Conservation (phyloP, 768 basidiomycete species). For the Russula ochroleuca region DNA sequence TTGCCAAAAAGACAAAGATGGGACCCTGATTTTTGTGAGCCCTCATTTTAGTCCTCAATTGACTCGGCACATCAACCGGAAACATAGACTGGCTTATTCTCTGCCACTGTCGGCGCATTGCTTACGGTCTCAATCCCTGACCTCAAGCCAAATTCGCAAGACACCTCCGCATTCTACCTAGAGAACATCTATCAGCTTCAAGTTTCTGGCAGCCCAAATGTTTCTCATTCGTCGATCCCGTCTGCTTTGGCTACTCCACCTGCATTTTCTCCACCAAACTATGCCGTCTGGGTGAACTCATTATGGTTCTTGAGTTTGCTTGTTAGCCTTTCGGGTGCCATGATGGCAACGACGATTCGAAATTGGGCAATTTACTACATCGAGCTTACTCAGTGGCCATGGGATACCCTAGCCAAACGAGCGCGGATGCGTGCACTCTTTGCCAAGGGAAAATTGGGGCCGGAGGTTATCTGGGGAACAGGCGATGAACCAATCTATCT, state of each 20-base stretch:
- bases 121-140: not conserved
- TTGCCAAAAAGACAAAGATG: conserved; percentile 23
- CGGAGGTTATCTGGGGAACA: not conserved
- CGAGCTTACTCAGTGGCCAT: not conserved
- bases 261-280: not conserved
- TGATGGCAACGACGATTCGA: not conserved
- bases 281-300: conserved; percentile 9
- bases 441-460: too few relatives aligned
- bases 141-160: conserved; percentile 6
- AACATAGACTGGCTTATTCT: conserved; percentile 22
- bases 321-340: not conserved
- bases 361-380: conserved; percentile 1
- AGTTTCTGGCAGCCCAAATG: not conserved
- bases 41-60: too few relatives aligned
- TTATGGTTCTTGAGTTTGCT: conserved; percentile 15
- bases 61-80: not conserved
- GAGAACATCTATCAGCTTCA: not conserved
- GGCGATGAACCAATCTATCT: not conserved
- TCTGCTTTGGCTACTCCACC: not conserved
- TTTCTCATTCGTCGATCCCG: not conserved
- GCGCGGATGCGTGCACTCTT: conserved; percentile 8
- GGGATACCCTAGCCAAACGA: not conserved
- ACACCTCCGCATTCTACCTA: not conserved
- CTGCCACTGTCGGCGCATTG: conserved; percentile 16
- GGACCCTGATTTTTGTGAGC: conserved; percentile 26